These are phyloP conservation scores for Helicostylum pulchrum DNA, from an alignment of 192 early-diverging fungal species.

Conservation along the genomic window DNA sequence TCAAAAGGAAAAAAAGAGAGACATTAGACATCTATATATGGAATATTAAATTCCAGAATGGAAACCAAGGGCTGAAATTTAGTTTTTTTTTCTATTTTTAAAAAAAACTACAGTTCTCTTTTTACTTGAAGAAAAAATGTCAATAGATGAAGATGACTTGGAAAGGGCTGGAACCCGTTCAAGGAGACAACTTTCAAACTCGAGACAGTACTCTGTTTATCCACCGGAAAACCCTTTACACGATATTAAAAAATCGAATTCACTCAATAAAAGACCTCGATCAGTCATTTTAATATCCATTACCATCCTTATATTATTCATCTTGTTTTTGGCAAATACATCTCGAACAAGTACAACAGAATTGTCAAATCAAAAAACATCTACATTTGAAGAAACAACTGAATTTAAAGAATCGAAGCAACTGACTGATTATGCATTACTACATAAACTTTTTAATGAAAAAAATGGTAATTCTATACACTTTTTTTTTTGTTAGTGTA, in stretches of 20 bases:
- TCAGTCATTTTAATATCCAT: background rate
- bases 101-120: no score
- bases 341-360: background rate
- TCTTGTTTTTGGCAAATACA: background rate
- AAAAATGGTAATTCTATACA: background rate
- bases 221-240: background rate
- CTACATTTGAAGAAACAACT: background rate
- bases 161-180: constrained; percentile 22
- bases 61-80: no score
- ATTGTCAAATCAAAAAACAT: background rate
- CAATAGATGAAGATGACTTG: constrained; percentile 5
- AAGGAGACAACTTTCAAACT: constrained; percentile 5
- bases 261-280: background rate
- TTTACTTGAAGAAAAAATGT: background rate
- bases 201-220: background rate
- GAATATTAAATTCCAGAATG: no score
- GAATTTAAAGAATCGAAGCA: constrained; percentile 7
- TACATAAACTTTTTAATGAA: constrained; percentile 1
- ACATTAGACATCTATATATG: no score
- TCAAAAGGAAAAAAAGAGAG: no score
- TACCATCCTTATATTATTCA: background rate
- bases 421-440: constrained; percentile 5
- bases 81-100: no score
- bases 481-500: background rate
- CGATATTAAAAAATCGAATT: background rate